phyloP scores from a whole-genome alignment of 2,329 filamentous ascomycete species.

The Peltaster fructicola region DNA sequence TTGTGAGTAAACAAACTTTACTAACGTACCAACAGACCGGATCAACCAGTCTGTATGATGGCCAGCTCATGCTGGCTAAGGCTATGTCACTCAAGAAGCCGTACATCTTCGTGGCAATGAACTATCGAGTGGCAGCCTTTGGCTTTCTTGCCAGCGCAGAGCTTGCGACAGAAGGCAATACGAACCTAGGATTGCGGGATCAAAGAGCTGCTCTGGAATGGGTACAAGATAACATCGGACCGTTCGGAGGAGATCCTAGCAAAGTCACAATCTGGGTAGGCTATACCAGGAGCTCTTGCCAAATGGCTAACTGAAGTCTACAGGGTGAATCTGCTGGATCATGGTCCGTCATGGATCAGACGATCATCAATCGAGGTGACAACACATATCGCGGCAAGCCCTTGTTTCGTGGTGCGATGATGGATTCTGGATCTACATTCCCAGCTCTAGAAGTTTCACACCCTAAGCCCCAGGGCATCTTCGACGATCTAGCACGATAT shows the following conservation, averaged over 20 bases:
- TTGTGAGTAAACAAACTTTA: no score
- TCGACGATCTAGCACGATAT: no score
- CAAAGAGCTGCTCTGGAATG: slow-evolving; percentile 41
- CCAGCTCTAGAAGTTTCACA: slow-evolving; percentile 35
- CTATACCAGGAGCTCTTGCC: no score
- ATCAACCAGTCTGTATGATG: no score
- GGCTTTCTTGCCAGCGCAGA: slow-evolving; percentile 34
- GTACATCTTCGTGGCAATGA: slow-evolving; percentile 3
- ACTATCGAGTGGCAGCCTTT: slow-evolving; percentile 24
- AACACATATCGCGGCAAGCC: slow-evolving; percentile 51
- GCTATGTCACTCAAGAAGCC: no score
- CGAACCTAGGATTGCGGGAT: slow-evolving; percentile 48
- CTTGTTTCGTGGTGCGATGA: slow-evolving; percentile 60
- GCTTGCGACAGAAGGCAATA: slow-evolving; percentile 23
- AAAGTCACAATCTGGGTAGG: slow-evolving; percentile 19
- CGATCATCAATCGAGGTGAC: slow-evolving; percentile 35
- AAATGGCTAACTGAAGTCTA: no score
- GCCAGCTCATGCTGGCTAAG: no score
- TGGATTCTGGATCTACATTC: slow-evolving; percentile 51
- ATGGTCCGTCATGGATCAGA: slow-evolving; percentile 32
- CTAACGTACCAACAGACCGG: no score
- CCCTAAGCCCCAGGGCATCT: no score
- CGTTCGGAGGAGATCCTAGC: slow-evolving; percentile 36
- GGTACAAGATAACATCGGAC: slow-evolving; percentile 39
- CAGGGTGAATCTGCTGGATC: slow-evolving; percentile 16